Evolutionary conservation across 441 rosid genomes (phyloP), one percentile per base, ranked within the genome.

Genomic region (Erodium moschatum): DNA sequence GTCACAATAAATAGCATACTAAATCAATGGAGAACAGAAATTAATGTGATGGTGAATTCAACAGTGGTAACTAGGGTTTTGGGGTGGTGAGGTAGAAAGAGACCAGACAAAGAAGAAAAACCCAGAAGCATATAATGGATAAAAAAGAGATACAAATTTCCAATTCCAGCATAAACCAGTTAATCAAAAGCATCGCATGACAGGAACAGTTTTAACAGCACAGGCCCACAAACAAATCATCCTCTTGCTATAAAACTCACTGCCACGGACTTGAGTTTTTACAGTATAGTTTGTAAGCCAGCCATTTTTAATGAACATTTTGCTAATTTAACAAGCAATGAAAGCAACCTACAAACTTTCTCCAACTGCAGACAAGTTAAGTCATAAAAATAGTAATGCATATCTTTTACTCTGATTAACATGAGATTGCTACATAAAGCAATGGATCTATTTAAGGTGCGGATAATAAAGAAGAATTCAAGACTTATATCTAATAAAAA

Each of bases 181-280:
- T 24, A 82, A 82, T 78, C 72, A 73, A 73, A 74, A 75, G 72
- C 80, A 82, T 80, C 69, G 76, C 74, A 76, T 83, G 88, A 87
- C 11, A 79, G 74, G 69, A 78, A 86, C 86, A 83, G 76, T 81
- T 88, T 85, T 88, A 69, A 86, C 86, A 74, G 81, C 81, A 73
- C 67, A 84, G 79, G 74, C 80, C 84, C 85, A 82, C 89, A 70
- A 27, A 74, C n/a, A 74, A 66, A 40, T 80, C 64, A 68, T 18
- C 54, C 68, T 72, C 74, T 40, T 24, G 27, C 27, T 24, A 24
- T 24, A 24, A 24, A 24, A 24, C 27, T 40, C 46, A 40, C 62
- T 9, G 68, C 70, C 29, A 33, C 19, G 75, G 66, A 42, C 40
- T 67, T 50, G 71, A 60, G 46, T 42, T 31, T 80, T 80, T 67